phyloP scores from a whole-genome alignment of 768 basidiomycete species.

The Podaxis pistillaris region DNA sequence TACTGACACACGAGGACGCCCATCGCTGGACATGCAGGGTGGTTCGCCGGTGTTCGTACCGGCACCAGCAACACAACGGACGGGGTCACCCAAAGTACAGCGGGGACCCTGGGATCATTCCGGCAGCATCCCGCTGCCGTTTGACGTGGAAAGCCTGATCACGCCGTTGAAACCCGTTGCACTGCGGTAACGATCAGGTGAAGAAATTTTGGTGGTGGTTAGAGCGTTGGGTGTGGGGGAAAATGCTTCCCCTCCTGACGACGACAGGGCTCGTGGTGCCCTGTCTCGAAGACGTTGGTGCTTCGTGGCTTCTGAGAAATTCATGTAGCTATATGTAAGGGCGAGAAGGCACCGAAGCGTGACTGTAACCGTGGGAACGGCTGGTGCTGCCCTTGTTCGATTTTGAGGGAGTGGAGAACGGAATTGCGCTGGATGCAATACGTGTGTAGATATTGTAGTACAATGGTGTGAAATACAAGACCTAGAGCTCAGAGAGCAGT shows the following conservation, averaged over 20 bases:
- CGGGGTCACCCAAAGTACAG: constrained; percentile 18
- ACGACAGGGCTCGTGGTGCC: not conserved
- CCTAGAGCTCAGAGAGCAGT: not conserved
- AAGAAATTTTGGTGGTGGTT: not conserved
- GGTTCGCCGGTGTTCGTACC: constrained; percentile 16
- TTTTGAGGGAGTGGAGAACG: not conserved
- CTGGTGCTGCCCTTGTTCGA: not conserved
- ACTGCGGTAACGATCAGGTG: constrained; percentile 19
- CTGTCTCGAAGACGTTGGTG: not conserved
- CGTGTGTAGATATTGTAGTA: not conserved
- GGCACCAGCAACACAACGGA: constrained; percentile 17
- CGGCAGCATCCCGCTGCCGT: constrained; percentile 35
- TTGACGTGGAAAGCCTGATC: constrained; percentile 49
- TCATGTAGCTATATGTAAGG: not conserved
- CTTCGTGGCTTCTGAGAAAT: constrained; percentile 3
- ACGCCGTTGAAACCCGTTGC: constrained; percentile 46
- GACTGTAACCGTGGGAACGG: constrained; percentile 12
- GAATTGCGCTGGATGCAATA: not conserved
- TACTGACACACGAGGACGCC: not conserved
- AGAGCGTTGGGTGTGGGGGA: not conserved
- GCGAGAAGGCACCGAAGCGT: not conserved
- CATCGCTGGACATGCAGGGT: not conserved
- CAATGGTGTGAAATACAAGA: not conserved
- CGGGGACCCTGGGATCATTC: constrained; percentile 65
- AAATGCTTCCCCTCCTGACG: not conserved